A percentile compares a stretch with the other conserved stretches of the same genome.
These are phyloP conservation scores for Akanthomyces uredinophilus DNA, from an alignment of 2,329 filamentous ascomycete genomes.

Conservation along the genomic window DNA sequence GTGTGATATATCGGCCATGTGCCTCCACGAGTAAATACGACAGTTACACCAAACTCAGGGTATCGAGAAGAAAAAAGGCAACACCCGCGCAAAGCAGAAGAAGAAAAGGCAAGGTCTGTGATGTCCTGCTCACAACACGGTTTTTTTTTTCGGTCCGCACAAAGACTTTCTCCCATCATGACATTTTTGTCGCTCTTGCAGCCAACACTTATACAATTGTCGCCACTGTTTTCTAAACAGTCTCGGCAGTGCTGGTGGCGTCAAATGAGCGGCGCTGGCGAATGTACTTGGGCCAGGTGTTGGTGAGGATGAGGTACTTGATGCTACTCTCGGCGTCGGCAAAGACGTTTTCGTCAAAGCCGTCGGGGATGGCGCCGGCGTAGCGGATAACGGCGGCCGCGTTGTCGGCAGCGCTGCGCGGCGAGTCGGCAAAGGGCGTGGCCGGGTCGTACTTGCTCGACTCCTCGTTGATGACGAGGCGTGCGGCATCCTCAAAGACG, in stretches of 20 bases:
- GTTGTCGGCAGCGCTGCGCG: constrained; percentile 19
- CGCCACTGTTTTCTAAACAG: constrained; percentile 1
- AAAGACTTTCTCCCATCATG: neutral
- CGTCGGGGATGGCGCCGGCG: constrained; percentile 42
- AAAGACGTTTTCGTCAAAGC: constrained; percentile 52
- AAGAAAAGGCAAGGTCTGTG: neutral
- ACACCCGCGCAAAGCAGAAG: neutral
- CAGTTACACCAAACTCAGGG: constrained; percentile 9
- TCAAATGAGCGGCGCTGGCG: constrained; percentile 32
- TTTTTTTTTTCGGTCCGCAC: neutral
- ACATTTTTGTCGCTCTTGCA: neutral
- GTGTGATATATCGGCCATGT: neutral
- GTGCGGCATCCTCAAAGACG: constrained; percentile 52
- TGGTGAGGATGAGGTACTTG: constrained; percentile 64
- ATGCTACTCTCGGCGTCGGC: constrained; percentile 56
- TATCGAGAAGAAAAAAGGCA: constrained; percentile 5
- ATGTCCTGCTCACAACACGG: neutral
- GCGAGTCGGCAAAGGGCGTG: constrained; percentile 37
- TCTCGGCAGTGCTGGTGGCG: constrained; percentile 12
- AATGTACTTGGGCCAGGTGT: constrained; percentile 62
- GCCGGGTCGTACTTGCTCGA: constrained; percentile 33
- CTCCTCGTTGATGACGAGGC: constrained; percentile 38
- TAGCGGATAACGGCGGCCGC: constrained; percentile 26
- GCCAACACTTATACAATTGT: neutral
- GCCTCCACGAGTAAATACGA: neutral